These are phyloP conservation scores for Capsicum rhomboideum DNA, from an alignment of 257 asterid species.

Conservation along the genomic window DNA sequence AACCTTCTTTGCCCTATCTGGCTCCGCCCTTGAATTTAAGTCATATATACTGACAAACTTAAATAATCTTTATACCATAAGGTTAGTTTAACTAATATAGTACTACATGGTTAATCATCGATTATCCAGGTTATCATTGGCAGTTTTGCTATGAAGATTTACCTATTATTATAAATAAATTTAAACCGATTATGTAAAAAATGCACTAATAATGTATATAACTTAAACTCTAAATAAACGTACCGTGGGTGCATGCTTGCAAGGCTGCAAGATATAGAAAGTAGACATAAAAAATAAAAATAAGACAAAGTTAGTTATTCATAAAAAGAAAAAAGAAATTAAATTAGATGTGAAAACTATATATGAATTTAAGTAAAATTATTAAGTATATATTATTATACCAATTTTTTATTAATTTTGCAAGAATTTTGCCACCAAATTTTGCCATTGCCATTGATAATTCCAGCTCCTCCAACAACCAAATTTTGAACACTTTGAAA, in stretches of 20 bases:
- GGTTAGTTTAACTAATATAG: no score
- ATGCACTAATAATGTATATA: no score
- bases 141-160: no score
- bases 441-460: conserved; percentile 61
- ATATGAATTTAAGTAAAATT: neutral
- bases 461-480: conserved; percentile 68
- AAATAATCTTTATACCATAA: no score
- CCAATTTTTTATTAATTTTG: conserved; percentile 32
- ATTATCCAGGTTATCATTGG: no score
- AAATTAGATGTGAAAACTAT: neutral
- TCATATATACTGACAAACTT: no score
- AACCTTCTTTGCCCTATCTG: no score
- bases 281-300: neutral
- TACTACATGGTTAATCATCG: no score
- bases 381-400: neutral
- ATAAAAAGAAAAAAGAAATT: neutral
- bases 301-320: neutral
- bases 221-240: neutral
- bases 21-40: no score
- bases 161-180: no score
- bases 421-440: conserved; percentile 91
- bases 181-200: no score
- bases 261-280: no score
- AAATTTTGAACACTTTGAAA: conserved; percentile 40
- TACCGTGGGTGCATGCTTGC: conserved; percentile 90